Evolutionary conservation across 2,329 filamentous ascomycete species (phyloP), one percentile per base, ranked within the genome.

Genomic region (Ascochyta fabae): DNA sequence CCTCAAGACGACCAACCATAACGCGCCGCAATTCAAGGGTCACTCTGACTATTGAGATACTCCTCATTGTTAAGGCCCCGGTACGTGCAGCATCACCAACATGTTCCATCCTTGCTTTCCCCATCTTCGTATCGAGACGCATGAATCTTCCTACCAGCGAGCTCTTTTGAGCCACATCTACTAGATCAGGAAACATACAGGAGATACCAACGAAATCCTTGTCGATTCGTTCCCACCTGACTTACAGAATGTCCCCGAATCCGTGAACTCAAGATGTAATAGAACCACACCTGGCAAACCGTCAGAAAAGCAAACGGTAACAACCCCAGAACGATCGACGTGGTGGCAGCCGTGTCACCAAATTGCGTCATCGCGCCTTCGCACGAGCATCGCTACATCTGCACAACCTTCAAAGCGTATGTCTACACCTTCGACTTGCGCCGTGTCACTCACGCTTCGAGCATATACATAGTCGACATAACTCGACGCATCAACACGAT

Each of bases 401-500:
- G 41, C 41, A 50, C 31, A 23, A 42, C 24, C 36, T 22, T 43
- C 19, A 29, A 27, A 39, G 35, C 27, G 26, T 31, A 33, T 24
- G 38, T 40, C 15, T 22, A 48, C 35, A 42, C 45, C 36, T n/a
- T 40, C 29, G 36, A 16, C 47, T 46, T 49, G 26, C 53, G 53
- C 42, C 31, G 53, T 56, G 53, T 56, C 36, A 50, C 53, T 50
- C 26, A 33, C 27, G 27, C 31, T 39, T 40, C 13, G 26, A n/a
- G 15, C 29, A 50, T 26, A 29, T 33, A 38, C 46, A n/a, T 23
- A 33, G 7, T 43, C 40, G 40, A 43, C n/a, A 19, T 6, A 23
- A n/a, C n/a, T 8, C 29, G 9, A 27, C 22, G 12, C 8, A 15
- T 36, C 26, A 7, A 13, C 16, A 16, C 43, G 16, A 47, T 56